phyloP scores from a whole-genome alignment of 352 stramenopile species.

The Pythium dissimile region DNA sequence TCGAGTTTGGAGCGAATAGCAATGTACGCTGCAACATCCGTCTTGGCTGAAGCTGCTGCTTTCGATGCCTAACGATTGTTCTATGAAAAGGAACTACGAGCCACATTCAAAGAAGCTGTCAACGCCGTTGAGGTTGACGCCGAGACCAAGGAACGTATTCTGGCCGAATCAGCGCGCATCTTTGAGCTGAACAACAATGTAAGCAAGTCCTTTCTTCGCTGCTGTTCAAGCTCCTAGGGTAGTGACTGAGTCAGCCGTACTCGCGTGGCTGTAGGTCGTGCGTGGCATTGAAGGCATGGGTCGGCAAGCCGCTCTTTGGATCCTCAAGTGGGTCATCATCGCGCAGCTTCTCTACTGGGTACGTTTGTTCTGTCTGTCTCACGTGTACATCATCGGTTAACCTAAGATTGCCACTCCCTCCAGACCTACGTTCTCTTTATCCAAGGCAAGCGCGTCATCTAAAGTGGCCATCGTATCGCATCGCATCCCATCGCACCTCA shows the following conservation, averaged over 20 bases:
- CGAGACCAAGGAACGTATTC: conserved; percentile 40
- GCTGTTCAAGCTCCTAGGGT: not conserved
- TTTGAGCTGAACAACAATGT: conserved; percentile 77
- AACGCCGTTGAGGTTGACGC: conserved; percentile 42
- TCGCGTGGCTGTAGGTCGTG: conserved; percentile 54
- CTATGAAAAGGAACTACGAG: conserved; percentile 27
- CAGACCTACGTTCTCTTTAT: conserved; percentile 23
- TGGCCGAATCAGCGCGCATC: conserved; percentile 47
- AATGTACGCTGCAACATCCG: conserved; percentile 26
- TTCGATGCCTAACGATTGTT: not conserved
- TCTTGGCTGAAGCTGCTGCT: not conserved
- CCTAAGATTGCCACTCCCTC: no score
- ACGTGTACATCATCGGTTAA: no score
- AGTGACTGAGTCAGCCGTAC: not conserved
- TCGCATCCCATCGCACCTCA: not conserved
- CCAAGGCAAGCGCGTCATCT: conserved; percentile 11
- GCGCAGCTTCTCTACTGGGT: conserved; percentile 47
- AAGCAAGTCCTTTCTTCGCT: not conserved
- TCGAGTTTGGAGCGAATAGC: conserved; percentile 47
- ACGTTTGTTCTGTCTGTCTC: conserved; percentile 18
- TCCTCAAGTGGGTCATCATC: conserved; percentile 62
- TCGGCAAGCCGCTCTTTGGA: conserved; percentile 41
- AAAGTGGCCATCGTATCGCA: not conserved
- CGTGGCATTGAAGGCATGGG: conserved; percentile 55
- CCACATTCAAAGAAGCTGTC: conserved; percentile 57